These are phyloP conservation scores for Aspergillus mulundensis DNA, from an alignment of 495 filamentous ascomycete species.

Conservation along the genomic window DNA sequence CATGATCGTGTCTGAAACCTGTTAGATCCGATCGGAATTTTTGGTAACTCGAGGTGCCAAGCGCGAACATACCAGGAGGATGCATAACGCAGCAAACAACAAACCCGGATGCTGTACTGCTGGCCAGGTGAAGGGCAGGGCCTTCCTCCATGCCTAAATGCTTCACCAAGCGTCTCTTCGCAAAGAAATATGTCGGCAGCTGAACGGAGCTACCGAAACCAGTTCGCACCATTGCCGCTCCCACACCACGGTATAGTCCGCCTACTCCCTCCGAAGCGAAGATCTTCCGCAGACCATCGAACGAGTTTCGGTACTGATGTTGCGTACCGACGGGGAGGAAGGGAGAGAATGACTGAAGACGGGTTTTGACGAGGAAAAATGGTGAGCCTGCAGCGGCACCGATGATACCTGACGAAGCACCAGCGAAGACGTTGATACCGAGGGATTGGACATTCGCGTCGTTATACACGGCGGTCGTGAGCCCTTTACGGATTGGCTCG, in stretches of 20 bases:
- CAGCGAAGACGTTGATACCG: slow-evolving; percentile 86
- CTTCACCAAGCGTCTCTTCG: slow-evolving; percentile 75
- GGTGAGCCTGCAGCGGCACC: slow-evolving; percentile 89
- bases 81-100: slow-evolving; percentile 99
- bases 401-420: slow-evolving; percentile 81
- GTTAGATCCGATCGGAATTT: slow-evolving; percentile 14
- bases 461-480: slow-evolving; percentile 64
- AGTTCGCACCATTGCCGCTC: slow-evolving; percentile 93
- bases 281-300: slow-evolving; percentile 79
- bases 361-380: slow-evolving; percentile 98
- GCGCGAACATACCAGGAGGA: slow-evolving; percentile 66
- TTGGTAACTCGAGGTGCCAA: background rate
- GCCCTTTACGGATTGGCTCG: slow-evolving; percentile 74
- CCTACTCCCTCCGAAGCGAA: slow-evolving; percentile 69
- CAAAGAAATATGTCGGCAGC: slow-evolving; percentile 97
- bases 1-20: slow-evolving; percentile 84
- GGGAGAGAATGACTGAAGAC: slow-evolving; percentile 89
- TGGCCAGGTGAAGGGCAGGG: slow-evolving; percentile 80
- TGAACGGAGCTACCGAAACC: slow-evolving; percentile 95
- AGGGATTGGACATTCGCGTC: slow-evolving; percentile 74
- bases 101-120: slow-evolving; percentile 86
- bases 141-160: slow-evolving; percentile 90
- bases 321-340: slow-evolving; percentile 95
- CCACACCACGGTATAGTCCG: slow-evolving; percentile 85
- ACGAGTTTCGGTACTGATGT: slow-evolving; percentile 81